These are phyloP conservation scores for Fagopyrum esculentum DNA, from an alignment of 148 eudicot genomes.

Conservation along the genomic window DNA sequence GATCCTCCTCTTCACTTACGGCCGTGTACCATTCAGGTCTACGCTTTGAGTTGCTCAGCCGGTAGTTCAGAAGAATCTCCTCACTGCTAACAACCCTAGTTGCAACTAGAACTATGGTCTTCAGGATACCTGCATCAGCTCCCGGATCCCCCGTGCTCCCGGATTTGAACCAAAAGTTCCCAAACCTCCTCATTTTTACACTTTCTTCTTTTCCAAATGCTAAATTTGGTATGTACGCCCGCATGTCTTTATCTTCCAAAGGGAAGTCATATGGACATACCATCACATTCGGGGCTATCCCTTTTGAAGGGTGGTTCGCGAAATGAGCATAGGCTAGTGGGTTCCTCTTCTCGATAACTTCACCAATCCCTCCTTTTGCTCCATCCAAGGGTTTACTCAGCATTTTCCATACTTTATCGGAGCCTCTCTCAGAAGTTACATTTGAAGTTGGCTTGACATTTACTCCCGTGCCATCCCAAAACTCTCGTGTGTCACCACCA, in stretches of 20 bases:
- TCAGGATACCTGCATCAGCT: slow-evolving; percentile 44
- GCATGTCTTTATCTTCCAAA: slow-evolving; percentile 57
- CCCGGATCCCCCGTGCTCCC: slow-evolving; percentile 36
- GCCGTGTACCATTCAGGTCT: slow-evolving; percentile 87
- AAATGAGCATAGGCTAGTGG: slow-evolving; percentile 84
- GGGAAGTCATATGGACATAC: slow-evolving; percentile 88
- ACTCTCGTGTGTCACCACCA: slow-evolving; percentile 62
- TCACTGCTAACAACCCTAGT: slow-evolving; percentile 59
- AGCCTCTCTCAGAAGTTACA: slow-evolving; percentile 33
- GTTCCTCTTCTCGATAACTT: slow-evolving; percentile 72
- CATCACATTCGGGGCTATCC: slow-evolving; percentile 70
- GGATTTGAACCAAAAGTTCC: slow-evolving; percentile 82
- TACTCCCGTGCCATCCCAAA: slow-evolving; percentile 48
- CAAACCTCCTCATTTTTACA: slow-evolving; percentile 65
- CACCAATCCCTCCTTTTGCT: slow-evolving; percentile 26
- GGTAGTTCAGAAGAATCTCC: slow-evolving; percentile 75
- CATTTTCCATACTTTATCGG: slow-evolving; percentile 79
- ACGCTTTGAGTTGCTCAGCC: slow-evolving; percentile 75
- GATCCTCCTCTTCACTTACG: slow-evolving; percentile 88
- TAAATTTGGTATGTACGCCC: slow-evolving; percentile 75
- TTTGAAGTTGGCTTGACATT: slow-evolving; percentile 18
- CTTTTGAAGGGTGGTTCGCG: slow-evolving; percentile 80
- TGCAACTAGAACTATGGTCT: slow-evolving; percentile 72
- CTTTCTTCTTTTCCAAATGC: slow-evolving; percentile 45
- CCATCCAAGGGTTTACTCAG: slow-evolving; percentile 70